Evolutionary conservation across 192 early-diverging fungal species (phyloP).

Genomic region (Coemansia nantahalensis): DNA sequence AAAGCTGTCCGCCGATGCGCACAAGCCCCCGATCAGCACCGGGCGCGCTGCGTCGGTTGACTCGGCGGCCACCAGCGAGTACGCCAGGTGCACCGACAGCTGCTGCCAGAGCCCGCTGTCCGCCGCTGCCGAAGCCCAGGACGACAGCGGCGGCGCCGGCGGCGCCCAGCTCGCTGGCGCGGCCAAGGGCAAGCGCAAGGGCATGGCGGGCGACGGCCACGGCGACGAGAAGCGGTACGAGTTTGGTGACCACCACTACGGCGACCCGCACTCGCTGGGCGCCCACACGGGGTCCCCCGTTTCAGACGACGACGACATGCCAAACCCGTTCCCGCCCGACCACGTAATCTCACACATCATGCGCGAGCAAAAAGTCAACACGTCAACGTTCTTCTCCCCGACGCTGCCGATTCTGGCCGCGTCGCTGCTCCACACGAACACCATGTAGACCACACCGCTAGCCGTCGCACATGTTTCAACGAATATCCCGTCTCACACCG

Average conservation of each 20-base stretch:
- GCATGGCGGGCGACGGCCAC: constrained; percentile 15
- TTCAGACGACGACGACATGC: constrained; percentile 47
- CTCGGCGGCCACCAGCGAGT: constrained; percentile 24
- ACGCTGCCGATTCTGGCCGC: constrained; percentile 52
- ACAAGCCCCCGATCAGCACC: constrained; percentile 7
- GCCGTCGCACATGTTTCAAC: too few species aligned
- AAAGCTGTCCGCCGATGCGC: constrained; percentile 26
- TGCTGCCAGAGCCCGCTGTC: constrained; percentile 11
- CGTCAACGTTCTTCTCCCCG: constrained; percentile 52
- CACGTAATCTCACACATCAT: constrained; percentile 54
- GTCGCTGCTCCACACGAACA: constrained; percentile 46
- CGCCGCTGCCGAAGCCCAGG: not conserved
- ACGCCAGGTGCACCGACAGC: constrained; percentile 12
- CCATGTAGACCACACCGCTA: constrained; percentile 7
- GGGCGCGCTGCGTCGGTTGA: constrained; percentile 29
- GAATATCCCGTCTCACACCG: too few species aligned
- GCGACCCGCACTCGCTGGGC: constrained; percentile 37
- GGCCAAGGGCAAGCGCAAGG: constrained; percentile 45
- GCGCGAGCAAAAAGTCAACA: constrained; percentile 54
- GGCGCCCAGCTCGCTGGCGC: not conserved
- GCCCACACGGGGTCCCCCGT: constrained; percentile 19
- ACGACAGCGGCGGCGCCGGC: not conserved
- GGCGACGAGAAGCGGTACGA: constrained; percentile 52
- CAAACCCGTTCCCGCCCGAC: constrained; percentile 50
- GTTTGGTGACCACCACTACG: constrained; percentile 50